These are phyloP conservation scores for Orbilia blumenaviensis DNA, from an alignment of 2,329 filamentous ascomycete genomes.

Conservation along the genomic window DNA sequence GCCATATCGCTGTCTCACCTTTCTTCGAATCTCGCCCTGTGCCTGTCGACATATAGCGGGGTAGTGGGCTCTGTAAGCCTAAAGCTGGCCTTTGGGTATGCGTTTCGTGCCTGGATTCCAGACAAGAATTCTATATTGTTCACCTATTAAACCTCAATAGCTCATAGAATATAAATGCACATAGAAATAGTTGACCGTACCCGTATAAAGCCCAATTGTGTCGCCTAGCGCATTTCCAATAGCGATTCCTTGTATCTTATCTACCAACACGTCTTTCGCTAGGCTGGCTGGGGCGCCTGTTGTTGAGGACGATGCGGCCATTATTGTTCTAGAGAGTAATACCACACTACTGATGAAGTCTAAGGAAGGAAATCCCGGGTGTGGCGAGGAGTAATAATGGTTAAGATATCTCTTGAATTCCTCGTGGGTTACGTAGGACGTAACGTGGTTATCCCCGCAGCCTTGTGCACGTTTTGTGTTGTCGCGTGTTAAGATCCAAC, in stretches of 20 bases:
- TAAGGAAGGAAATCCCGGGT: no score
- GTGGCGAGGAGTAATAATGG: no score
- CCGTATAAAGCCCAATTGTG: slow-evolving; percentile 67
- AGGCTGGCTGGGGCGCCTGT: slow-evolving; percentile 59
- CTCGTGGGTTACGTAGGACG: not conserved
- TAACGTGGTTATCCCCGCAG: no score
- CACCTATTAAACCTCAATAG: not conserved
- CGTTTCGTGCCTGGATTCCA: slow-evolving; percentile 58
- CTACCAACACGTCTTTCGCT: slow-evolving; percentile 57
- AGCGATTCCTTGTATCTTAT: slow-evolving; percentile 64
- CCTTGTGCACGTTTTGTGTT: not conserved
- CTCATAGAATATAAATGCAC: not conserved
- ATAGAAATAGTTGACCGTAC: slow-evolving; percentile 39
- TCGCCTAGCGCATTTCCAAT: slow-evolving; percentile 67
- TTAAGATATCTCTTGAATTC: no score
- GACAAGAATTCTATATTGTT: slow-evolving; percentile 63
- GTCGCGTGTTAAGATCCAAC: not conserved
- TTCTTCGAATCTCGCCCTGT: slow-evolving; percentile 62
- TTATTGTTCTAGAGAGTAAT: not conserved
- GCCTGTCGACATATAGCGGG: slow-evolving; percentile 63
- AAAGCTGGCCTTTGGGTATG: slow-evolving; percentile 63
- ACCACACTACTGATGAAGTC: no score
- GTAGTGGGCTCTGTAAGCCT: slow-evolving; percentile 62
- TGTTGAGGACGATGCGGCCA: slow-evolving; percentile 23
- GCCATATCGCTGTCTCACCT: no score